phyloP scores from a whole-genome alignment of 768 basidiomycete species.

The Amylocystis lapponica region DNA sequence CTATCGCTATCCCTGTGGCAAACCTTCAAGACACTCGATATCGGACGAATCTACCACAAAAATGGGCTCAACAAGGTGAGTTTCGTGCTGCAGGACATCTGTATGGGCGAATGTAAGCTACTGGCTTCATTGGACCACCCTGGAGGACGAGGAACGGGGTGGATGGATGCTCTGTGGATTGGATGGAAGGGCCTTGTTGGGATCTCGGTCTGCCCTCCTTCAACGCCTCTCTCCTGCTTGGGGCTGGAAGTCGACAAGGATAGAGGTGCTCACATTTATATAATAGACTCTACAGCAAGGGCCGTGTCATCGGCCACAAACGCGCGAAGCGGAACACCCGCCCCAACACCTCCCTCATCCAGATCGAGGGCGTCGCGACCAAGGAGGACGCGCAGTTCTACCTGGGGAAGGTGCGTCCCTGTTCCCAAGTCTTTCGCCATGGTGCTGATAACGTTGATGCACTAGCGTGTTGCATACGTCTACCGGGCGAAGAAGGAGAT shows the following conservation, averaged over 20 bases:
- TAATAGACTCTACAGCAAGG: slow-evolving; percentile 87
- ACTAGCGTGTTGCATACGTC: slow-evolving; percentile 91
- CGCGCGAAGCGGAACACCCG: slow-evolving; percentile 95
- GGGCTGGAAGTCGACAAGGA: no score
- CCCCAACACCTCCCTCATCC: slow-evolving; percentile 93
- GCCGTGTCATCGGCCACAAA: slow-evolving; percentile 97
- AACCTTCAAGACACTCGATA: slow-evolving; percentile 25
- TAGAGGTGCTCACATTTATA: no score
- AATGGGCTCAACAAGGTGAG: slow-evolving; percentile 83
- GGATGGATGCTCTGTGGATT: slow-evolving; percentile 37
- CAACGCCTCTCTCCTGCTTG: background rate
- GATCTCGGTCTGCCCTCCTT: slow-evolving; percentile 1
- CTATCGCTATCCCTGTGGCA: slow-evolving; percentile 12
- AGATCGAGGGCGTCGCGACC: slow-evolving; percentile 92
- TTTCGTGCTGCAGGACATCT: slow-evolving; percentile 10
- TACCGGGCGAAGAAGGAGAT: slow-evolving; percentile 96
- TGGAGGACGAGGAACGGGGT: slow-evolving; percentile 28
- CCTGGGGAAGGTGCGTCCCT: slow-evolving; percentile 83
- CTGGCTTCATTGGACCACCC: slow-evolving; percentile 15
- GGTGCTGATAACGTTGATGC: background rate
- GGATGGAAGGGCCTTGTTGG: no score
- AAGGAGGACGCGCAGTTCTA: slow-evolving; percentile 97
- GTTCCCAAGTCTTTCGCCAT: no score
- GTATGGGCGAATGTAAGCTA: slow-evolving; percentile 4
- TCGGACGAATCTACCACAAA: slow-evolving; percentile 34